phyloP scores from a whole-genome alignment of 1,284 basidiomycete genomes.

The Ceratobasidium sp. region DNA sequence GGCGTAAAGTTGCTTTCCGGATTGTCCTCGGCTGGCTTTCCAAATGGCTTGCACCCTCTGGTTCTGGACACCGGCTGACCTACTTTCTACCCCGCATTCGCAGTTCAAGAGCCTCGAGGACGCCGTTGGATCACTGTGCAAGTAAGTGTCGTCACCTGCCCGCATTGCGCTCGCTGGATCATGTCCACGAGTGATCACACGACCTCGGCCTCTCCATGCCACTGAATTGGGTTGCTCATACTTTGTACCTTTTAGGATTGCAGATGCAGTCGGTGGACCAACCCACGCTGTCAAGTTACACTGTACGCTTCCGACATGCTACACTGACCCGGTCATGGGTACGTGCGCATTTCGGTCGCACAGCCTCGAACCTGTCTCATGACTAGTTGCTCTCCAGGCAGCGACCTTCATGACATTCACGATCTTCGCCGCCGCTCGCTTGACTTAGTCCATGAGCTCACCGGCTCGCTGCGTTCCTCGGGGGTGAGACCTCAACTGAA shows the following conservation, averaged over 20 bases:
- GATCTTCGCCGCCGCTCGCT: conserved; percentile 70
- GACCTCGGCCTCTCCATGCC: neutral
- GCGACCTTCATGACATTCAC: conserved; percentile 70
- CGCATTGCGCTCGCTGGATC: conserved; percentile 8
- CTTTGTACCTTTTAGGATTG: conserved; percentile 25
- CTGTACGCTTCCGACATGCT: conserved; percentile 42
- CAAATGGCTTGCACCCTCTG: neutral
- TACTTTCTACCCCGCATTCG: conserved; percentile 24
- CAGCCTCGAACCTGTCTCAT: conserved; percentile 18
- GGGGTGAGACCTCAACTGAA: conserved; percentile 61
- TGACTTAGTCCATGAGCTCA: conserved; percentile 71
- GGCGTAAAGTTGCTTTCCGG: conserved; percentile 18
- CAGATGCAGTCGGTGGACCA: conserved; percentile 30
- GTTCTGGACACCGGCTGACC: conserved; percentile 9
- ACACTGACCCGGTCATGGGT: conserved; percentile 37
- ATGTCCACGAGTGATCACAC: conserved; percentile 29
- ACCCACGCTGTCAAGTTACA: conserved; percentile 40
- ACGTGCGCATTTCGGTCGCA: conserved; percentile 15
- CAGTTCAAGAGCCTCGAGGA: conserved; percentile 38
- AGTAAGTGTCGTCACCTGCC: conserved; percentile 39
- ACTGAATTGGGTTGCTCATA: conserved; percentile 20
- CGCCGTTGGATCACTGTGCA: conserved; percentile 35
- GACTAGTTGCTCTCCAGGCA: conserved; percentile 22
- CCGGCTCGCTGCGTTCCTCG: conserved; percentile 67
- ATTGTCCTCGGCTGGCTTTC: neutral